Evolutionary conservation across 441 rosid genomes (phyloP), one percentile per base, ranked within the genome.

Genomic region (Viola pubescens): DNA sequence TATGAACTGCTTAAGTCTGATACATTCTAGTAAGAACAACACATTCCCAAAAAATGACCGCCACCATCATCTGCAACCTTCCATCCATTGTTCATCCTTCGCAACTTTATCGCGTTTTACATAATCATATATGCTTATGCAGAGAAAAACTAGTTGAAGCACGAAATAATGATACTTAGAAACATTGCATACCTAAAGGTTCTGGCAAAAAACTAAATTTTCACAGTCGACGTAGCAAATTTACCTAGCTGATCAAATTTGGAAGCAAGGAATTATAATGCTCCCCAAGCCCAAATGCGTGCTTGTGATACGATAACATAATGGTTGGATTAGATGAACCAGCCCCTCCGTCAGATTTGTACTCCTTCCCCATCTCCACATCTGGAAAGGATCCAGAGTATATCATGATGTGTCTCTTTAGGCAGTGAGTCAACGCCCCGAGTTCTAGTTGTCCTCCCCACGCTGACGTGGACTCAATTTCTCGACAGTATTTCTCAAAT

Each of bases 401-500:
- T 78, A 92, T 79, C 87, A 69, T 73, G 45, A 87, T 81, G 60
- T 75, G 89, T 67, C 70, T 89, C 71, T 64, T 75, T 57, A 89
- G 77, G 65, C 86, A 81, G 74, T 81, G 97, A 55, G 88, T 87
- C 56, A 87, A 72, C 2, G 98, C 97, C 50, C 82, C 88, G 9
- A 89, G 86, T 79, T 89, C 97, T 37, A 89, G 62, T 57, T 89
- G 96, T 46, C 96, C 89, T 2, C 98, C 98, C 98, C 94, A 92
- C 1, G 87, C 88, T 0, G 95, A 83, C 0, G 96, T 87, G 48
- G 88, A 84, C 76, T 87, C 98, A 0, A 92, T 79, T 62, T 87
- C 91, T 74, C 60, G 74, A 70, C 97, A 85, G 77, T 92, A 86
- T 63, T 73, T 82, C 82, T 85, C 86, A 57, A 89, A 92, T 72